A percentile compares a stretch with the other conserved stretches of the same genome.
phyloP scores from a whole-genome alignment of 2,329 filamentous ascomycete species.

The Westerdykella ornata region DNA sequence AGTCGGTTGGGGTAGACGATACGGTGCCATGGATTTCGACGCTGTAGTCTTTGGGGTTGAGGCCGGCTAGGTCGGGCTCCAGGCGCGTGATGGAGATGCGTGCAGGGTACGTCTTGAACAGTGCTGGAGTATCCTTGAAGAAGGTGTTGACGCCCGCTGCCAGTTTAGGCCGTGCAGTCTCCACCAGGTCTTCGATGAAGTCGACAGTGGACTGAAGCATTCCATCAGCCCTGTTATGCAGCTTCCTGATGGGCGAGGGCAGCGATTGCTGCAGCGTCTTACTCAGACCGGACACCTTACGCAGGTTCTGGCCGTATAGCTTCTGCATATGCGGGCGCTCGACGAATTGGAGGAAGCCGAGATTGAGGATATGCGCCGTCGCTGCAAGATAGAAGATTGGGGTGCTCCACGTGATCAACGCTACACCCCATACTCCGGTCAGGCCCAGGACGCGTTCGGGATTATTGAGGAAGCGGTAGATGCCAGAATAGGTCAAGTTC shows the following conservation, averaged over 20 bases:
- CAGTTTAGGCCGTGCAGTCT: conserved; percentile 76
- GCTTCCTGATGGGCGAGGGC: conserved; percentile 73
- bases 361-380: conserved; percentile 73
- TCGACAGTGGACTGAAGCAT: conserved; percentile 81
- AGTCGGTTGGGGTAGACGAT: conserved; percentile 42
- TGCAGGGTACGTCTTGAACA: conserved; percentile 85
- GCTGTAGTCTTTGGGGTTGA: conserved; percentile 73
- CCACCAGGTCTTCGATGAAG: conserved; percentile 85
- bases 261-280: conserved; percentile 84
- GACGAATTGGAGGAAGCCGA: conserved; percentile 85
- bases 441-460: conserved; percentile 90
- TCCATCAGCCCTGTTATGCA: conserved; percentile 79
- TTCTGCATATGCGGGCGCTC: conserved; percentile 98
- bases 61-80: conserved; percentile 70
- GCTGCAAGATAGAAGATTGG: conserved; percentile 82
- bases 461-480: conserved; percentile 97
- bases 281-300: conserved; percentile 81
- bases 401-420: conserved; percentile 84
- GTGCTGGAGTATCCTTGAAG: conserved; percentile 75
- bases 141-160: conserved; percentile 80
- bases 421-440: conserved; percentile 91
- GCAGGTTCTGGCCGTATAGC: conserved; percentile 78
- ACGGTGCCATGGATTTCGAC: conserved; percentile 65
- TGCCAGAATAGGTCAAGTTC: conserved; percentile 81
- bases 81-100: conserved; percentile 76